Evolutionary conservation across 2,329 filamentous ascomycete genomes (phyloP).

Genomic region (Bipolaris bicolor): DNA sequence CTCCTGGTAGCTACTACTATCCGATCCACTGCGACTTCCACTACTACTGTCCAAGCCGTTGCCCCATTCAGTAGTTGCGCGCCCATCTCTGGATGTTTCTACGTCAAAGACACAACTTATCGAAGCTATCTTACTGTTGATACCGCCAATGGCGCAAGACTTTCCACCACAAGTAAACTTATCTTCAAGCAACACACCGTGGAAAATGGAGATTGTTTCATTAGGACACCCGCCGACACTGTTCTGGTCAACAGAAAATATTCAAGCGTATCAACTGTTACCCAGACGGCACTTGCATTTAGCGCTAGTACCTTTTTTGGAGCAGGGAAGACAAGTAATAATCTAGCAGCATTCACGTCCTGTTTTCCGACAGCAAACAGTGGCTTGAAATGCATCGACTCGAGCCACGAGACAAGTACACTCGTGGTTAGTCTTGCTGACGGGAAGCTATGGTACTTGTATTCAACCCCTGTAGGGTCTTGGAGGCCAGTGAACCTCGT

Average conservation of each 20-base stretch:
- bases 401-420: too few relatives aligned
- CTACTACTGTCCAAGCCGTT: neutral
- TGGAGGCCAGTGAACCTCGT: too few relatives aligned
- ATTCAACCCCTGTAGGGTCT: too few relatives aligned
- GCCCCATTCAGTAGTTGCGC: neutral
- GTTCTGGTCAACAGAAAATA: too few relatives aligned
- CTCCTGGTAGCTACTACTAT: neutral
- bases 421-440: too few relatives aligned
- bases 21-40: neutral
- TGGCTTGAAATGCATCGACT: neutral
- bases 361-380: neutral
- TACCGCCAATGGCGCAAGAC: neutral
- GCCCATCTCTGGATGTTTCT: neutral
- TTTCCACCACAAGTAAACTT: neutral
- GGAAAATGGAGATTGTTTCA: neutral
- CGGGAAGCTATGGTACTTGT: too few relatives aligned
- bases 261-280: too few relatives aligned
- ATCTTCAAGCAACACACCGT: neutral
- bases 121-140: neutral
- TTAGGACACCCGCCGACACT: neutral
- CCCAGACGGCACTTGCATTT: too few relatives aligned
- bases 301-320: neutral
- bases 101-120: neutral
- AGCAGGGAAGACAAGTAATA: neutral
- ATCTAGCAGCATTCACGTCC: fast-evolving